Evolutionary conservation across 2,329 filamentous ascomycete species (phyloP).

Genomic region (Ceratocystis alfenasii): DNA sequence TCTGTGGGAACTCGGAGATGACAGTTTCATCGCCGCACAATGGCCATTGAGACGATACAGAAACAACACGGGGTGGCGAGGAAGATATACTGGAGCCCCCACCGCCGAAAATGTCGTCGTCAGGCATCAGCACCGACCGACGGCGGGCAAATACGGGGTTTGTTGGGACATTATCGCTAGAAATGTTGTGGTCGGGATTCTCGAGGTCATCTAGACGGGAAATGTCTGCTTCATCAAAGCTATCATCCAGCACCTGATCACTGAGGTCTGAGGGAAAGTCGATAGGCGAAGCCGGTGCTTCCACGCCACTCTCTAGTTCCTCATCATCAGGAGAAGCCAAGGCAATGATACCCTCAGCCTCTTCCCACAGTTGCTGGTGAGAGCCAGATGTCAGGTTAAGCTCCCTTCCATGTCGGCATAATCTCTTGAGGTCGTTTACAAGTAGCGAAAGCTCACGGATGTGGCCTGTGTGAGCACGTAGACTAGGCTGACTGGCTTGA

Average conservation of each 20-base stretch:
- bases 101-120: constrained; percentile 54
- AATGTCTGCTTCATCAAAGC: constrained; percentile 15
- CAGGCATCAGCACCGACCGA: constrained; percentile 51
- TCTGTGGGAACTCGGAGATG: constrained; percentile 31
- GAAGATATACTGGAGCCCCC: constrained; percentile 10
- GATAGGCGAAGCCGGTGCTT: constrained; percentile 31
- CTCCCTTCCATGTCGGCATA: constrained; percentile 57
- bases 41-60: constrained; percentile 17
- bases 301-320: constrained; percentile 34
- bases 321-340: constrained; percentile 62
- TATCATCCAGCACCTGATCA: constrained; percentile 31
- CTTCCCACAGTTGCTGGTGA: constrained; percentile 55
- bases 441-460: constrained; percentile 68
- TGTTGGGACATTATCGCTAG: neutral
- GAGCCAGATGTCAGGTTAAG: constrained; percentile 52
- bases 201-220: constrained; percentile 12
- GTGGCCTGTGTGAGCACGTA: constrained; percentile 73
- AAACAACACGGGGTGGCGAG: constrained; percentile 11
- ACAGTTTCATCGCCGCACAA: constrained; percentile 16
- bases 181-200: constrained; percentile 6
- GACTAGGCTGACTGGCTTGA: constrained; percentile 67
- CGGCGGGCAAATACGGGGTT: constrained; percentile 30
- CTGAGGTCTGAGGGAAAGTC: constrained; percentile 34
- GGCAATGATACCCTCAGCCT: constrained; percentile 77
- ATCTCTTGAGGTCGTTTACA: constrained; percentile 70